These are phyloP conservation scores for Taphrina deformans DNA, from an alignment of 1,139 yeast genomes.

Conservation along the genomic window DNA sequence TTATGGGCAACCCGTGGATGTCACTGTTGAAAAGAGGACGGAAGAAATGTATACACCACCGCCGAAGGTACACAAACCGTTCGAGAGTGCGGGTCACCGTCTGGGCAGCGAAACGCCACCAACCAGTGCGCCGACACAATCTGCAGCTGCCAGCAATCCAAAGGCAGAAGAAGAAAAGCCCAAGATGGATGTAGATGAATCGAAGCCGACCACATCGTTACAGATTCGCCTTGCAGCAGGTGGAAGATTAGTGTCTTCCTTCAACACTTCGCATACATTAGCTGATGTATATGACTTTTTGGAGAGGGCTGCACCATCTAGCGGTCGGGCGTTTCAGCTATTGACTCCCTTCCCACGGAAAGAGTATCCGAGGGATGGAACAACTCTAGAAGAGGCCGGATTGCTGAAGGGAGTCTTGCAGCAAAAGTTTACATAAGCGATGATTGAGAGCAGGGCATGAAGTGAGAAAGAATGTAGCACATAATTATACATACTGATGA, in stretches of 20 bases:
- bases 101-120: slow-evolving; percentile 54
- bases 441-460: neutral
- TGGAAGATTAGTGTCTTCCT: slow-evolving; percentile 61
- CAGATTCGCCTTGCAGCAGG: slow-evolving; percentile 89
- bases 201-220: slow-evolving; percentile 51
- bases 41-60: slow-evolving; percentile 83
- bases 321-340: slow-evolving; percentile 57
- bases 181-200: slow-evolving; percentile 35
- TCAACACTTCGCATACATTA: slow-evolving; percentile 68
- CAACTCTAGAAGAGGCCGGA: slow-evolving; percentile 71
- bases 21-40: slow-evolving; percentile 72
- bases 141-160: slow-evolving; percentile 37
- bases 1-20: slow-evolving; percentile 95
- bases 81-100: slow-evolving; percentile 79
- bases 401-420: slow-evolving; percentile 83
- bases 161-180: neutral
- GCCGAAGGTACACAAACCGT: slow-evolving; percentile 67
- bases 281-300: slow-evolving; percentile 70
- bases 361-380: slow-evolving; percentile 60
- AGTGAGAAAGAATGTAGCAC: neutral
- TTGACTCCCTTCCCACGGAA: slow-evolving; percentile 84
- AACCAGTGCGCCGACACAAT: slow-evolving; percentile 38
- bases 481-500: neutral
- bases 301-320: slow-evolving; percentile 40
- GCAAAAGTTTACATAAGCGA: slow-evolving; percentile 60